A percentile compares a stretch with the other conserved stretches of the same genome.
Evolutionary conservation across 2,329 filamentous ascomycete genomes (phyloP).

Genomic region (Fusarium newnesense): DNA sequence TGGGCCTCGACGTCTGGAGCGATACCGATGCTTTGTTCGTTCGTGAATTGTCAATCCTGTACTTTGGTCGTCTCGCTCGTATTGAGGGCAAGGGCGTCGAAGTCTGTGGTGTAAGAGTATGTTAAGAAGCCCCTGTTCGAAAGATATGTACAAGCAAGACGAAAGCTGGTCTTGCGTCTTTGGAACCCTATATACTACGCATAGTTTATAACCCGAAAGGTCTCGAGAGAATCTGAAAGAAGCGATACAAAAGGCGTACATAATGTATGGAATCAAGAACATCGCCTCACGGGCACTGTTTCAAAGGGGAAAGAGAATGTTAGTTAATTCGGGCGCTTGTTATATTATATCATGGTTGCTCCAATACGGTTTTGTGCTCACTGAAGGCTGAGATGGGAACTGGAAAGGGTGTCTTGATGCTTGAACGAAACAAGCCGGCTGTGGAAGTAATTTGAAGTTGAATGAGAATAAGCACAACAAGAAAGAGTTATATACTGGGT

Average conservation of each 20-base stretch:
- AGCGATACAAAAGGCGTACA: constrained; percentile 14
- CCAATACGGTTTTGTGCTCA: not conserved
- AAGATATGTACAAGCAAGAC: constrained; percentile 19
- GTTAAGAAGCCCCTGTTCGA: constrained; percentile 51
- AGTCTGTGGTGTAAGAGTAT: constrained; percentile 78
- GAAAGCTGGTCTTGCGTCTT: constrained; percentile 44
- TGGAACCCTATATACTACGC: constrained; percentile 27
- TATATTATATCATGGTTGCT: not conserved
- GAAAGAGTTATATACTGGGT: constrained; percentile 17
- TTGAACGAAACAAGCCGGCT: not conserved
- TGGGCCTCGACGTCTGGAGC: constrained; percentile 85
- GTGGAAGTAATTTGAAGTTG: not conserved
- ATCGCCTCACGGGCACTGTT: constrained; percentile 19
- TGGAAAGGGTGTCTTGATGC: not conserved
- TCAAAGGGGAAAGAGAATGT: constrained; percentile 1
- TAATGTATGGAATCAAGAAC: constrained; percentile 27
- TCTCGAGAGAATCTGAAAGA: constrained; percentile 6
- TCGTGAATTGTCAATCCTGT: constrained; percentile 68
- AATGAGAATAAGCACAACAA: constrained; percentile 21
- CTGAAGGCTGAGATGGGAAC: not conserved
- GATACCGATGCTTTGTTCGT: constrained; percentile 75
- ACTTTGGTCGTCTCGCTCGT: constrained; percentile 72
- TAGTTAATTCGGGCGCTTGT: not conserved
- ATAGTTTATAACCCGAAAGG: constrained; percentile 23
- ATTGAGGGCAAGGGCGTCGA: constrained; percentile 77